Evolutionary conservation across 768 basidiomycete species (phyloP).

Genomic region (Termitomyces sp.): DNA sequence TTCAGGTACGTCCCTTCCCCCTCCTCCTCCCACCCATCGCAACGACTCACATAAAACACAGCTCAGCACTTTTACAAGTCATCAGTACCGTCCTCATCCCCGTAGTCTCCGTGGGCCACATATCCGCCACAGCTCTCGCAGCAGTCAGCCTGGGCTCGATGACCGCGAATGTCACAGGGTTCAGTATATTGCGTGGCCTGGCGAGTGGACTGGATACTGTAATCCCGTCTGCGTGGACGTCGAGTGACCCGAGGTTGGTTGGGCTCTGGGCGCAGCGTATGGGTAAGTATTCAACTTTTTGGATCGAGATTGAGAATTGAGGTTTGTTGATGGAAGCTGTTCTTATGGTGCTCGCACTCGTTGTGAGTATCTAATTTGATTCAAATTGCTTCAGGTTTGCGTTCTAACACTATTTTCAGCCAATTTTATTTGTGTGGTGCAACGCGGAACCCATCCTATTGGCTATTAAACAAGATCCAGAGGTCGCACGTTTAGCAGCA

Average conservation of each 20-base stretch:
- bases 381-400: no score
- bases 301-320: neutral
- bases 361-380: conserved; percentile 40
- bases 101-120: conserved; percentile 83
- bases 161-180: conserved; percentile 68
- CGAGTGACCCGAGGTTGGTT: conserved; percentile 74
- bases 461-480: conserved; percentile 70
- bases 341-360: conserved; percentile 48
- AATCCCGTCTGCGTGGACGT: conserved; percentile 95
- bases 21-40: no score
- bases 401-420: neutral
- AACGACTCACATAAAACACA: conserved; percentile 18
- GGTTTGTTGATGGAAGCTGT: no score
- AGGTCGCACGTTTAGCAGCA: conserved; percentile 73
- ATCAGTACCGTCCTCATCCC: conserved; percentile 79
- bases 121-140: conserved; percentile 84
- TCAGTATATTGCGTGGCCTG: conserved; percentile 77
- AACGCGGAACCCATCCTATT: conserved; percentile 78
- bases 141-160: conserved; percentile 72
- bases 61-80: conserved; percentile 79
- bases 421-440: conserved; percentile 24
- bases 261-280: conserved; percentile 89
- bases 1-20: neutral
- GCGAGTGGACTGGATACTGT: conserved; percentile 85
- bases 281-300: conserved; percentile 38